Evolutionary conservation across 306 rosid species (phyloP), one percentile per base, ranked within the genome.

Genomic region (Psophocarpus tetragonolobus): DNA sequence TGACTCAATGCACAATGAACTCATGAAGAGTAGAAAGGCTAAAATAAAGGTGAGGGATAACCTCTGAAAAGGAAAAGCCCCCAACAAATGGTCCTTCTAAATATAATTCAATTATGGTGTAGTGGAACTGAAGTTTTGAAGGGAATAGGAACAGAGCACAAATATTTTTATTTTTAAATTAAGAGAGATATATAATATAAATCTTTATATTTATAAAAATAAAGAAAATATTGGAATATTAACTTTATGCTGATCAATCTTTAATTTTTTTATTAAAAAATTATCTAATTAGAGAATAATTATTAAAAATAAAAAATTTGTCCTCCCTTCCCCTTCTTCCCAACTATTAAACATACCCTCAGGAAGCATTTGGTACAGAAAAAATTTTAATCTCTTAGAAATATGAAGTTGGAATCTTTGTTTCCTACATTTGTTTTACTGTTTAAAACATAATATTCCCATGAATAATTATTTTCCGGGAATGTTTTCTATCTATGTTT

Each of bases 1-100:
- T 60, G 9, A 65, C 69, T 73, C 60, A 9, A 60, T 20, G 15
- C 77, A 60, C 50, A 80, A 69, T 60, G 17, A n/a, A 67, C n/a
- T 33, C 20, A 2, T 44, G 56, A 80, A 33, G 74, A 57, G 47
- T 24, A 21, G 30, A 78, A 58, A 68, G 8, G 56, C 11, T 32
- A 74, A 44, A 67, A 42, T 29, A 74, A 62, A 61, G 58, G 50
- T 13, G 62, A 48, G 24, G 10, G 29, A 48, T 67, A 67, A 38
- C 27, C 47, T 27, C 44, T 2, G 58, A 6, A 30, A 36, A 38
- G 17, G 17, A 54, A 68, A 67, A 26, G 29, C 5, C 29, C 29
- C 13, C 53, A 65, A n/a, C 23, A 8, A 36, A 35, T 30, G 32
- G 30, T 6, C 67, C 44, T 24, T 20, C 33, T 66, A 51, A 24